Conservation (phyloP, 139 green algal genomes). For the Picochlorum sp. region DNA sequence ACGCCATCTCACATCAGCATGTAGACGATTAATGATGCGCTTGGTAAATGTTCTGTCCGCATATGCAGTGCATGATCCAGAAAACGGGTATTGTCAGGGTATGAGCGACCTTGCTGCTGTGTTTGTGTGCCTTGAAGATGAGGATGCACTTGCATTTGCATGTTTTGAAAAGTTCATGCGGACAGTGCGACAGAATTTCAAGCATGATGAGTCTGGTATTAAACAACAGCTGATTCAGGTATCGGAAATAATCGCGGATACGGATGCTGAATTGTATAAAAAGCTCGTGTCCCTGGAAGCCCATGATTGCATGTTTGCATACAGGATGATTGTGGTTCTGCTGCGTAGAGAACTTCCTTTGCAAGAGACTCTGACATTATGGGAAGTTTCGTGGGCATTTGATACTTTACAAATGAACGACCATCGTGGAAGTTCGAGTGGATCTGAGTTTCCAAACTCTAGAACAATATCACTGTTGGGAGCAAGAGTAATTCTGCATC, state of each 20-base stretch:
- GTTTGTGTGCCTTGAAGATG: conserved; percentile 66
- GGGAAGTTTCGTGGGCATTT: conserved; percentile 23
- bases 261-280: conserved; percentile 37
- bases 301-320: conserved; percentile 70
- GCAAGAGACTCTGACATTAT: conserved; percentile 31
- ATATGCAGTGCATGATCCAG: conserved; percentile 72
- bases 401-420: neutral
- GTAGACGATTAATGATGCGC: conserved; percentile 38
- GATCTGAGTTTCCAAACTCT: neutral
- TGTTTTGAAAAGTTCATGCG: conserved; percentile 76
- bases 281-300: conserved; percentile 43
- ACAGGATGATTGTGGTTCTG: conserved; percentile 71
- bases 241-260: conserved; percentile 31
- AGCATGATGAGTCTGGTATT: conserved; percentile 58
- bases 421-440: neutral
- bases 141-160: conserved; percentile 77
- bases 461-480: too few relatives aligned
- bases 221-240: conserved; percentile 50
- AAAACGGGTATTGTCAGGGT: conserved; percentile 77
- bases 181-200: conserved; percentile 59
- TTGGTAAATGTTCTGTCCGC: conserved; percentile 65
- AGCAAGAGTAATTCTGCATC: conserved; percentile 5
- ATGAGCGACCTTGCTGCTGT: conserved; percentile 82
- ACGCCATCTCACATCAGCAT: conserved; percentile 29
- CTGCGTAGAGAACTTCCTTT: conserved; percentile 65